Conservation (phyloP, 768 basidiomycete species). For the Naganishia kalamii region DNA sequence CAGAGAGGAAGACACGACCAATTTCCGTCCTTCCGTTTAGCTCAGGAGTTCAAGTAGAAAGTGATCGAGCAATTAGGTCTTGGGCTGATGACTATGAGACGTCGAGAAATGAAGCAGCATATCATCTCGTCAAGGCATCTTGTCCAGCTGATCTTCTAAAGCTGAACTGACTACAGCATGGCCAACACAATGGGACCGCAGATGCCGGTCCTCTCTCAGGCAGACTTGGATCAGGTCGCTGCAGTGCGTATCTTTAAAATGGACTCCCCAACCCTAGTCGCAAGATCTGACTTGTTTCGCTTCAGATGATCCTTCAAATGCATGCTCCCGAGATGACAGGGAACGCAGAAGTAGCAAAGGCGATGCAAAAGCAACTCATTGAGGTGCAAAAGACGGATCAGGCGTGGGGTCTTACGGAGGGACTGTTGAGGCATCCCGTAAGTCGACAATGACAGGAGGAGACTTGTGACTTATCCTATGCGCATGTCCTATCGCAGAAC, state of each 20-base stretch:
- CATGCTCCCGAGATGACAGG: slow-evolving; percentile 33
- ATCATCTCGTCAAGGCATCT: no score
- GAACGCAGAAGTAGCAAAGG: slow-evolving; percentile 34
- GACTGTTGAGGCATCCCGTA: slow-evolving; percentile 37
- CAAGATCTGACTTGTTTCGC: not conserved
- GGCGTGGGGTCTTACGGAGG: slow-evolving; percentile 44
- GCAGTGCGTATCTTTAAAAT: slow-evolving; percentile 25
- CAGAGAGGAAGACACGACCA: no score
- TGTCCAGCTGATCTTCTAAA: no score
- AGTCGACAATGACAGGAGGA: not conserved
- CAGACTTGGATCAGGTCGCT: slow-evolving; percentile 36
- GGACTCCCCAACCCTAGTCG: not conserved
- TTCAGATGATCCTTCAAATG: slow-evolving; percentile 38
- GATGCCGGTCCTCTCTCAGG: slow-evolving; percentile 34
- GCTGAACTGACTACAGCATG: not conserved
- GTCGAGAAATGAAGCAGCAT: not conserved
- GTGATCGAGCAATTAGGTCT: slow-evolving; percentile 10
- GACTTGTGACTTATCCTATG: not conserved
- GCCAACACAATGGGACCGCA: slow-evolving; percentile 10
- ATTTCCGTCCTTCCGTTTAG: not conserved
- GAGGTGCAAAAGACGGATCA: slow-evolving; percentile 34
- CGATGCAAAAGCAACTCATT: slow-evolving; percentile 38
- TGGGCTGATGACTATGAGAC: no score
- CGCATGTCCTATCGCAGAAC: slow-evolving; percentile 48
- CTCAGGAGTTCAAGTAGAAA: not conserved